Conservation (phyloP, 345 rosid genomes). For the Cardamine resedifolia region DNA sequence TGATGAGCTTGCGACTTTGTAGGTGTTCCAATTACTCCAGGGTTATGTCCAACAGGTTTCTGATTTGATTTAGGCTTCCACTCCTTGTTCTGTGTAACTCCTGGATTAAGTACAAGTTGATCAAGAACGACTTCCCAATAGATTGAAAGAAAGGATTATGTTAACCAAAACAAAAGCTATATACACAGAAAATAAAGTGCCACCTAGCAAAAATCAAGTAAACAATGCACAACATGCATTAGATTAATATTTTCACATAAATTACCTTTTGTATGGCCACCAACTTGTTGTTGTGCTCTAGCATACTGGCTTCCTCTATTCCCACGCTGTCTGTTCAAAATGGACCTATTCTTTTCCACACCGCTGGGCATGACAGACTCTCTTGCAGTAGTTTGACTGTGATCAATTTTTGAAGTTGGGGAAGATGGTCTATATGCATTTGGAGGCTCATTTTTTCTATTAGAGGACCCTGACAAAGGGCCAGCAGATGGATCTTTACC, state of each 20-base stretch:
- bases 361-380: conserved; percentile 44
- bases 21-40: conserved; percentile 72
- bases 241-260: background rate
- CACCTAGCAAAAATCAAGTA: background rate
- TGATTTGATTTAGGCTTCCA: conserved; percentile 89
- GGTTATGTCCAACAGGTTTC: conserved; percentile 45
- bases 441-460: conserved; percentile 51
- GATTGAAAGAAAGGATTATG: background rate
- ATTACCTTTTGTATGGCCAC: conserved; percentile 29
- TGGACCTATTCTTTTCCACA: conserved; percentile 41
- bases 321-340: conserved; percentile 49
- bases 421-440: conserved; percentile 58
- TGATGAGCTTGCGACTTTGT: conserved; percentile 43
- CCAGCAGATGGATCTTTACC: conserved; percentile 44
- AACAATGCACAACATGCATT: background rate
- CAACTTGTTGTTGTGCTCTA: conserved; percentile 30
- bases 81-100: conserved; percentile 64
- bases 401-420: conserved; percentile 57
- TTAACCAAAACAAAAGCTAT: background rate
- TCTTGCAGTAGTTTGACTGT: conserved; percentile 44
- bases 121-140: background rate
- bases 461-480: conserved; percentile 50
- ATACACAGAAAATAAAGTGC: background rate
- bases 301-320: conserved; percentile 24
- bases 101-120: conserved; percentile 41